Evolutionary conservation across 208 protist genomes (phyloP).

Genomic region (Leishmania martiniquensis): DNA sequence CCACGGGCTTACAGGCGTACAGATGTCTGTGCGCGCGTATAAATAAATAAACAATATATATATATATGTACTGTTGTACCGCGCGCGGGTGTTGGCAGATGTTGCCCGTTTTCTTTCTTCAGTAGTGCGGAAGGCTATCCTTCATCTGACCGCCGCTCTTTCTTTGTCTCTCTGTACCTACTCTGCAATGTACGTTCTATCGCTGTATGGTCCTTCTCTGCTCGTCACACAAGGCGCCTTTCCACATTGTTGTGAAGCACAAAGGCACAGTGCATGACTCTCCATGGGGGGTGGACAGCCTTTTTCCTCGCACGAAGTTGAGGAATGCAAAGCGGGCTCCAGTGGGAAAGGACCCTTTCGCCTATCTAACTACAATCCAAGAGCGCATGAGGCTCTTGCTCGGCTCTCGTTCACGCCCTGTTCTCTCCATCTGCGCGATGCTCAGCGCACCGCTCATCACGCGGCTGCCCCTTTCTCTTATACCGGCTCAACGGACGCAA

Average conservation of each 20-base stretch:
- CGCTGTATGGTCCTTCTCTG: background rate
- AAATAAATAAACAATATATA: background rate
- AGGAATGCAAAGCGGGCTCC: background rate
- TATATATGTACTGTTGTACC: background rate
- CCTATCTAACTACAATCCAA: background rate
- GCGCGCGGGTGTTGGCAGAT: constrained; percentile 6
- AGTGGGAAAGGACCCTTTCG: too few relatives aligned
- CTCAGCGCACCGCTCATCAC: background rate
- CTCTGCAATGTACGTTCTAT: too few relatives aligned
- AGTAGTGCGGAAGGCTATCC: background rate
- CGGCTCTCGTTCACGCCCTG: background rate
- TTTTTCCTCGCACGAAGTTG: too few relatives aligned
- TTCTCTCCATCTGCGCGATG: background rate
- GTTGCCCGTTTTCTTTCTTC: background rate
- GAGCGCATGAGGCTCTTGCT: background rate
- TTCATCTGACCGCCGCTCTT: background rate
- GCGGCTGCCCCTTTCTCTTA: background rate
- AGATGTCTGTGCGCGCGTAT: background rate
- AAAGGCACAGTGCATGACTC: background rate
- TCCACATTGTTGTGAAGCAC: background rate
- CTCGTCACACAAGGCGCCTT: background rate
- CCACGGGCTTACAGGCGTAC: background rate
- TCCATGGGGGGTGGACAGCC: too few relatives aligned
- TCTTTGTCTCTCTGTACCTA: background rate
- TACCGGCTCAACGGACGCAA: background rate